Evolutionary conservation across 345 rosid genomes (phyloP).

Genomic region (Rubroshorea leprosula): DNA sequence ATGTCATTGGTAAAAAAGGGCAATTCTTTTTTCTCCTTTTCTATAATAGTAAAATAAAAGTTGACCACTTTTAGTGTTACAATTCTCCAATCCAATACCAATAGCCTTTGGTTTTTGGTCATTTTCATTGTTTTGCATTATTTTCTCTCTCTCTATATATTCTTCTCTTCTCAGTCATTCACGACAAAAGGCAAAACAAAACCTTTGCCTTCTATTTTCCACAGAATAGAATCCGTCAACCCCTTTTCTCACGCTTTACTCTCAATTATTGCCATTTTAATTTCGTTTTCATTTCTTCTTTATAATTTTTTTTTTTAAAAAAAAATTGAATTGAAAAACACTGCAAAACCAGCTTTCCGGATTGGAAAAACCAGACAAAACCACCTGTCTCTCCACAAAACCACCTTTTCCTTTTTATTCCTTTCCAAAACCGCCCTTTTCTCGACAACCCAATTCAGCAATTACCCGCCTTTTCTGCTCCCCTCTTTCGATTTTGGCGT

Average conservation of each 20-base stretch:
- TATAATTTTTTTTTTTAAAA: not conserved
- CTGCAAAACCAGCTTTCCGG: not conserved
- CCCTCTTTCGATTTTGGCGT: not conserved
- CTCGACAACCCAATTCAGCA: not conserved
- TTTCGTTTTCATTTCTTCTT: not conserved
- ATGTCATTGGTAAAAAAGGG: too few species aligned
- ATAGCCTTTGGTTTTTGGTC: not conserved
- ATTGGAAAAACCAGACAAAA: not conserved
- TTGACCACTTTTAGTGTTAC: too few species aligned
- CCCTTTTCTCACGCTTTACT: conserved; percentile 35
- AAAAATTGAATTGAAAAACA: not conserved
- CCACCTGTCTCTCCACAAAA: conserved; percentile 15
- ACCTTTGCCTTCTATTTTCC: not conserved
- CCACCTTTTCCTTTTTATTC: conserved; percentile 14
- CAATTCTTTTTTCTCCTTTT: not conserved
- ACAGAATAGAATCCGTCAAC: conserved; percentile 29
- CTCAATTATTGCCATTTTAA: not conserved
- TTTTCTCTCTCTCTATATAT: not conserved
- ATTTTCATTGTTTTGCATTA: not conserved
- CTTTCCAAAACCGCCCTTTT: conserved; percentile 9
- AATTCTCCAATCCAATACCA: not conserved
- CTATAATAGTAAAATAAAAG: not conserved
- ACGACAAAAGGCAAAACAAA: not conserved
- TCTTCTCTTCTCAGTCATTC: not conserved
- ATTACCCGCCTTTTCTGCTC: not conserved